A percentile compares a stretch with the other conserved stretches of the same genome.
Conservation (phyloP, 768 basidiomycete genomes). For the Hortiboletus flavorubellus region DNA sequence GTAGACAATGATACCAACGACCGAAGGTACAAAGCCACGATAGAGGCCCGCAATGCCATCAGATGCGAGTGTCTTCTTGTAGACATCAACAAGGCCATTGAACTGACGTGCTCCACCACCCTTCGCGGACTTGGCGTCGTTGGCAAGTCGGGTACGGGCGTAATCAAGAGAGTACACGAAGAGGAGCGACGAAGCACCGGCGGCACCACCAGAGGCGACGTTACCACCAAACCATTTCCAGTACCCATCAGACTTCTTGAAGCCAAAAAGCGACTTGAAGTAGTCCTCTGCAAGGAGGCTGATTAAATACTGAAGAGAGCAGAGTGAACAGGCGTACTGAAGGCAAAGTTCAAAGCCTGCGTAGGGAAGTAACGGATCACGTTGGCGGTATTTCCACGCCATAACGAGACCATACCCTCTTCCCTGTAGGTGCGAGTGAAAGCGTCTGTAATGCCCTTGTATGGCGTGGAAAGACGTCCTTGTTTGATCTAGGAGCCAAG, state of each 20-base stretch:
- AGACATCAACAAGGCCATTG: conserved; percentile 97
- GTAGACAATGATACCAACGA: conserved; percentile 99
- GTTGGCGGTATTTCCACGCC: conserved; percentile 99
- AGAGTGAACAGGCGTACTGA: conserved; percentile 64
- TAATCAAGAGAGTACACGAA: conserved; percentile 99
- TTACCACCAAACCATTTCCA: conserved; percentile 99
- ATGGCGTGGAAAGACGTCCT: conserved; percentile 92
- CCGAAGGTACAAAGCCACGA: conserved; percentile 99
- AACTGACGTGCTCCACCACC: conserved; percentile 92
- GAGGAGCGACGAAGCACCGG: conserved; percentile 96
- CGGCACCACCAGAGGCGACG: conserved; percentile 97
- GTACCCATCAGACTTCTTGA: conserved; percentile 98
- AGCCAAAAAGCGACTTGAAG: conserved; percentile 98
- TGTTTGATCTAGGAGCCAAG: conserved; percentile 80
- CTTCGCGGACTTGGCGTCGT: conserved; percentile 96
- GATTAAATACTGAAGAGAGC: conserved; percentile 1
- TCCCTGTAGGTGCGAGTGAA: conserved; percentile 90
- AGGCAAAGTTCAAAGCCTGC: conserved; percentile 99
- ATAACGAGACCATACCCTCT: conserved; percentile 93
- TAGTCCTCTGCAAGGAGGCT: conserved; percentile 65
- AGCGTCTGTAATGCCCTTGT: conserved; percentile 95
- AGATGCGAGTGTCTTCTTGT: conserved; percentile 94
- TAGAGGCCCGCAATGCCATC: conserved; percentile 99
- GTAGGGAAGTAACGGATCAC: conserved; percentile 99
- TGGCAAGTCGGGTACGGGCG: conserved; percentile 98